Conservation (phyloP, 768 basidiomycete genomes). For the Chlorophyllum brunneum region DNA sequence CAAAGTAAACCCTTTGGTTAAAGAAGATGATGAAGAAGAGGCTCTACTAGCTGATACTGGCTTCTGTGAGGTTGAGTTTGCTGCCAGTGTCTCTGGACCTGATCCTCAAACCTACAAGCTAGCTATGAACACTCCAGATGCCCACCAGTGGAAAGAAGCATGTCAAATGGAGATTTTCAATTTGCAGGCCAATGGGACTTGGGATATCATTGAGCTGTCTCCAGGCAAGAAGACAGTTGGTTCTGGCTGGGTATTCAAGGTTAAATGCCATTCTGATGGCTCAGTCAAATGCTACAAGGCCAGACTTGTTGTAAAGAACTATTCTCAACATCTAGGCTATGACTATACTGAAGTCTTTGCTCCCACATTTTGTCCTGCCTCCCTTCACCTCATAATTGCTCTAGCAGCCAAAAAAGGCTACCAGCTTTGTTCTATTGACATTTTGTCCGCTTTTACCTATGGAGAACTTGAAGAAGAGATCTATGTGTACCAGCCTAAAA, state of each 20-base stretch:
- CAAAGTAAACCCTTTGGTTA: too few relatives aligned
- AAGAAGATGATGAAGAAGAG: too few relatives aligned
- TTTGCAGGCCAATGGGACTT: conserved; percentile 26
- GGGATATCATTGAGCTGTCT: conserved; percentile 31
- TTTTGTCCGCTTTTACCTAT: conserved; percentile 29
- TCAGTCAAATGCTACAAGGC: conserved; percentile 34
- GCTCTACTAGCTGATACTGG: too few relatives aligned
- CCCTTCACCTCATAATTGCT: too few relatives aligned
- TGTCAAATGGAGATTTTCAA: conserved; percentile 24
- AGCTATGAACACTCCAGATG: conserved; percentile 10
- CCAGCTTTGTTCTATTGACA: conserved; percentile 28
- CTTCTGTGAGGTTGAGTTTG: too few relatives aligned
- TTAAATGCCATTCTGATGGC: conserved; percentile 25
- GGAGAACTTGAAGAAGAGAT: conserved; percentile 24
- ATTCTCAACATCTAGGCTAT: conserved; percentile 32
- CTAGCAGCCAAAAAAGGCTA: conserved; percentile 26
- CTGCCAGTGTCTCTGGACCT: too few relatives aligned
- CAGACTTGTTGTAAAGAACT: conserved; percentile 38
- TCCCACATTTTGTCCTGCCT: conserved; percentile 16
- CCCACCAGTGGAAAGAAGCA: conserved; percentile 23
- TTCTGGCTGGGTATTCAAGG: conserved; percentile 33
- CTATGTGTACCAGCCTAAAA: conserved; percentile 28
- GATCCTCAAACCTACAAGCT: too few relatives aligned
- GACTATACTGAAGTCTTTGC: conserved; percentile 38
- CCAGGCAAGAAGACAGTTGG: conserved; percentile 28